Conservation (phyloP, 176 grass and related monocot species). For the Triticum dicoccoides region DNA sequence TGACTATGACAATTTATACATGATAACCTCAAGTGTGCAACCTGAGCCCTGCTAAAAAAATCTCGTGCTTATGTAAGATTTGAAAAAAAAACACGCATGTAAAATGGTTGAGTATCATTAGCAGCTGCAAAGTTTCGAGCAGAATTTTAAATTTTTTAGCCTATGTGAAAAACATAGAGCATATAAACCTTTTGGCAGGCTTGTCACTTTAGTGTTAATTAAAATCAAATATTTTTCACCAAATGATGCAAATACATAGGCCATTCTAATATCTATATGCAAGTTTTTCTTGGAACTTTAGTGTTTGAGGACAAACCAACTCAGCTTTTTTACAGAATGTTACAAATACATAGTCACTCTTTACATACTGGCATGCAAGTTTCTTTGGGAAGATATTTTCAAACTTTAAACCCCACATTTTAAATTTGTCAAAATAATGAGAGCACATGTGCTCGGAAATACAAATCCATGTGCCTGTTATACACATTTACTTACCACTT, state of each 20-base stretch:
- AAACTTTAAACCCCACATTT: neutral
- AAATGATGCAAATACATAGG: neutral
- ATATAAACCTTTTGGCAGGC: conserved; percentile 1
- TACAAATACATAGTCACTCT: neutral
- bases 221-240: neutral
- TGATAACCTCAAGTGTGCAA: neutral
- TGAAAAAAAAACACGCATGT: neutral
- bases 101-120: neutral
- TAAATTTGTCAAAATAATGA: neutral
- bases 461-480: neutral
- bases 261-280: neutral
- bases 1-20: neutral
- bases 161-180: neutral
- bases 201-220: neutral
- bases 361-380: neutral
- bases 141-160: neutral
- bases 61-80: neutral
- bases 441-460: neutral
- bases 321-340: neutral
- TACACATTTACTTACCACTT: conserved; percentile 55
- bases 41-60: neutral
- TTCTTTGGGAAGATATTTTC: neutral
- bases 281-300: neutral
- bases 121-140: neutral
- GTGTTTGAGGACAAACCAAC: neutral